Percentiles rank a stretch among this genome's conserved stretches.
phyloP scores from a whole-genome alignment of 2,329 filamentous ascomycete species.

The Penicillium sp. region DNA sequence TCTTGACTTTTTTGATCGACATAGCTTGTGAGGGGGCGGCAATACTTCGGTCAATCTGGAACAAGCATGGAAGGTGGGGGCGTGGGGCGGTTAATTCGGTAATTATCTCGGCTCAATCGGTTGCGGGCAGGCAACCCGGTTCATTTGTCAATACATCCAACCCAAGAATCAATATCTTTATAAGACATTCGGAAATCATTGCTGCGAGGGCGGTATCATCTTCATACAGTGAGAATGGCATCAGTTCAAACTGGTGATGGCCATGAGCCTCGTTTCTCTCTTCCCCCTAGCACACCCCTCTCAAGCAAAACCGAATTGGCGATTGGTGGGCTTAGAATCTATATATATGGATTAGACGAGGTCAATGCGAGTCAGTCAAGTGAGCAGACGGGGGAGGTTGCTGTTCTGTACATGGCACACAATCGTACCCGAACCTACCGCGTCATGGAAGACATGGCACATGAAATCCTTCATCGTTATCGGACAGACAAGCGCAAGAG shows the following conservation, averaged over 20 bases:
- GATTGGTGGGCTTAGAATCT: neutral
- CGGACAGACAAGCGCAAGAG: neutral
- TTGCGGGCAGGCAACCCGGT: neutral
- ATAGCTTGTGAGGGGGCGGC: neutral
- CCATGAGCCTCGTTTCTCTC: conserved; percentile 3
- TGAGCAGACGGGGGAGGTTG: neutral
- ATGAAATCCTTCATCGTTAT: conserved; percentile 4
- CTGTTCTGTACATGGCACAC: conserved; percentile 1
- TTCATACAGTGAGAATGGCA: neutral
- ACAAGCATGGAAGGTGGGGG: too few relatives aligned
- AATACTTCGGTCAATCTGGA: neutral
- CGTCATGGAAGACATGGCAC: conserved; percentile 3
- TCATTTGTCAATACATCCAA: neutral
- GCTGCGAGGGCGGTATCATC: neutral
- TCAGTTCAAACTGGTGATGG: neutral
- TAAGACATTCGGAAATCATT: neutral
- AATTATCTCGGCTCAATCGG: neutral
- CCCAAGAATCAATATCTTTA: neutral
- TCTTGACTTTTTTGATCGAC: neutral
- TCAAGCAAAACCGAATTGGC: conserved; percentile 3
- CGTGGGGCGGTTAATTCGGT: neutral
- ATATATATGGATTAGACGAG: conserved; percentile 1
- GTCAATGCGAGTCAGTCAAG: neutral
- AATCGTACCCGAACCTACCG: conserved; percentile 2
- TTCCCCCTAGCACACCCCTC: neutral